These are phyloP conservation scores for Coemansia erecta DNA, from an alignment of 192 early-diverging fungal species.

Conservation along the genomic window DNA sequence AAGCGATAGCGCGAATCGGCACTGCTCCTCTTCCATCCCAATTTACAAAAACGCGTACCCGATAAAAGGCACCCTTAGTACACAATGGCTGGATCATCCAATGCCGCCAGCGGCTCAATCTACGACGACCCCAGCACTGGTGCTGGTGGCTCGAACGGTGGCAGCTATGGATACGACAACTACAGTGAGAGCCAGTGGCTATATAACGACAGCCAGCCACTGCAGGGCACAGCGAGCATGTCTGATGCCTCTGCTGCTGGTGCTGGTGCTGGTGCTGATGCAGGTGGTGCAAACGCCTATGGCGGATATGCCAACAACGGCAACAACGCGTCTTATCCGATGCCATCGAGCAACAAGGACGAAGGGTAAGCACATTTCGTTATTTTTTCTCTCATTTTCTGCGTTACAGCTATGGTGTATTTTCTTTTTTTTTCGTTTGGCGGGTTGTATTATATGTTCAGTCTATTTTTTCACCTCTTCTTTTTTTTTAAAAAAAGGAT, in stretches of 20 bases:
- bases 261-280: constrained; percentile 4
- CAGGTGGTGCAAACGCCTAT: not conserved
- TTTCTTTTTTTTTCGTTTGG: constrained; percentile 7
- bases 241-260: not conserved
- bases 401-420: constrained; percentile 11
- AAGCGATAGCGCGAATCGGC: too few species aligned
- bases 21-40: too few species aligned
- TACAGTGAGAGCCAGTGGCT: constrained; percentile 38
- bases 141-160: not conserved
- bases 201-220: constrained; percentile 35
- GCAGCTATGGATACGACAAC: constrained; percentile 12
- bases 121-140: constrained; percentile 27
- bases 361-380: constrained; percentile 36
- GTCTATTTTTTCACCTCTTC: not conserved
- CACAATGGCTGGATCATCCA: constrained; percentile 22
- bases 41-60: too few species aligned
- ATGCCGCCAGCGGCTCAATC: constrained; percentile 25
- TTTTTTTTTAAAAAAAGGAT: not conserved
- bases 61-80: not conserved
- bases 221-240: constrained; percentile 23
- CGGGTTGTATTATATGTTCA: not conserved
- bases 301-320: not conserved
- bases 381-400: constrained; percentile 13
- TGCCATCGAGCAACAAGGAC: constrained; percentile 19
- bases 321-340: not conserved